phyloP scores from a whole-genome alignment of 768 basidiomycete species.

The Xerocomellus intermedius region DNA sequence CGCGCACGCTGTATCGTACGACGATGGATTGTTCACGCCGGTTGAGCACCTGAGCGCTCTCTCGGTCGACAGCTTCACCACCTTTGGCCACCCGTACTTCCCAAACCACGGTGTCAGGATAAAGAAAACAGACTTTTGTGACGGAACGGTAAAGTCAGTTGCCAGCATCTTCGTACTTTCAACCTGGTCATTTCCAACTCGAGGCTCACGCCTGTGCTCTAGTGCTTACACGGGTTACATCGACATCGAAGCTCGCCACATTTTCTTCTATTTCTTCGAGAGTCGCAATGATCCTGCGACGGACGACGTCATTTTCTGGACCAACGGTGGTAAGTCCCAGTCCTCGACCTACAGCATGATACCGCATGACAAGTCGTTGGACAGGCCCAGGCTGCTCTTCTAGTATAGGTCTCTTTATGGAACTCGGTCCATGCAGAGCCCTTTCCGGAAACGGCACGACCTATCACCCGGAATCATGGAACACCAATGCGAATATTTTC shows the following conservation, averaged over 20 bases:
- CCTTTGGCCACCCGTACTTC: constrained; percentile 43
- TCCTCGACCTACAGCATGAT: neutral
- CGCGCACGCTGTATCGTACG: constrained; percentile 14
- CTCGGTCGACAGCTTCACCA: constrained; percentile 35
- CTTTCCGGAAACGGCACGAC: constrained; percentile 47
- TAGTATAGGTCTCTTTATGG: constrained; percentile 69
- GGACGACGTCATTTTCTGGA: constrained; percentile 61
- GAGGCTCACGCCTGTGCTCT: neutral
- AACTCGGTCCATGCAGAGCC: constrained; percentile 72
- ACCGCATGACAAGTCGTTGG: neutral
- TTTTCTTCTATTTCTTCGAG: constrained; percentile 79
- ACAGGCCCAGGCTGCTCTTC: constrained; percentile 51
- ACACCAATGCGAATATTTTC: constrained; percentile 53
- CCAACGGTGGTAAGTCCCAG: constrained; percentile 50
- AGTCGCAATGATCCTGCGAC: constrained; percentile 55
- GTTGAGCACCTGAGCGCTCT: constrained; percentile 30
- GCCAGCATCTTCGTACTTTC: neutral
- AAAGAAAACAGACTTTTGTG: constrained; percentile 40
- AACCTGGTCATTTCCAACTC: neutral
- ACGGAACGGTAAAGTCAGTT: constrained; percentile 38
- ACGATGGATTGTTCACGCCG: constrained; percentile 35
- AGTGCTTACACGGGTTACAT: constrained; percentile 68
- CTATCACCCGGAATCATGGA: constrained; percentile 65
- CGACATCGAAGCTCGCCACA: constrained; percentile 59
- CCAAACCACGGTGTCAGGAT: constrained; percentile 43